Percentiles rank a stretch among this genome's conserved stretches.
Conservation (phyloP, 805 yeast species). For the Soucietia sequanensis region DNA sequence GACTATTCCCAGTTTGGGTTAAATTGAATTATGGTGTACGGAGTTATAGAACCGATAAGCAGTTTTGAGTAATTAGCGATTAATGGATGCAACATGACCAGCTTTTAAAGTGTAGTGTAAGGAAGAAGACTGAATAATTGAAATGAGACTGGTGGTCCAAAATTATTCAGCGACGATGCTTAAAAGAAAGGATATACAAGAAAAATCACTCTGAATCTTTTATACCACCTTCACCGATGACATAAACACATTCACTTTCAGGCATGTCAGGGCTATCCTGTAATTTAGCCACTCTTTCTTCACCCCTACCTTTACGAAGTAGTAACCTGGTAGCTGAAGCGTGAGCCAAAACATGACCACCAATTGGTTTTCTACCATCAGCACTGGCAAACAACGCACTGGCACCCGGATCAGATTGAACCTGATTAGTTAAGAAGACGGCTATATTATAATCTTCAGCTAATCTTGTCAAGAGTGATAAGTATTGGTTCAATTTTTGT, state of each 20-base stretch:
- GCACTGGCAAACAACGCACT: conserved; percentile 82
- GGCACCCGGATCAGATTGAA: conserved; percentile 96
- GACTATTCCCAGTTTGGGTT: no score
- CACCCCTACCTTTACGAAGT: conserved; percentile 87
- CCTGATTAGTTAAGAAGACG: conserved; percentile 89
- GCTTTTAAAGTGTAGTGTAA: no score
- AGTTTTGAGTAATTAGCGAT: no score
- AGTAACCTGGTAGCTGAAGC: conserved; percentile 91
- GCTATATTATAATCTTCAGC: conserved; percentile 99
- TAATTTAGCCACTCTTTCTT: conserved; percentile 89
- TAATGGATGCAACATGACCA: no score
- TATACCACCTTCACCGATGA: conserved; percentile 94
- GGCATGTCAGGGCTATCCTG: conserved; percentile 97
- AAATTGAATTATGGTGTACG: no score
- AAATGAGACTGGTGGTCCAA: no score
- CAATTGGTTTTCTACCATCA: conserved; percentile 98
- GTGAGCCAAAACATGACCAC: conserved; percentile 97
- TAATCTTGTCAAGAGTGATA: conserved; percentile 86
- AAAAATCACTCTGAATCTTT: conserved; percentile 95
- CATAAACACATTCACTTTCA: conserved; percentile 92
- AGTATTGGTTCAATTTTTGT: conserved; percentile 86
- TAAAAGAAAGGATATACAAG: no score
- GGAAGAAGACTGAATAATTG: no score
- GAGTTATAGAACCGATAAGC: no score
- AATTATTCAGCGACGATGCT: no score